These are phyloP conservation scores for Hymenochaete sp. DNA, from an alignment of 1,284 basidiomycete genomes.

Conservation along the genomic window DNA sequence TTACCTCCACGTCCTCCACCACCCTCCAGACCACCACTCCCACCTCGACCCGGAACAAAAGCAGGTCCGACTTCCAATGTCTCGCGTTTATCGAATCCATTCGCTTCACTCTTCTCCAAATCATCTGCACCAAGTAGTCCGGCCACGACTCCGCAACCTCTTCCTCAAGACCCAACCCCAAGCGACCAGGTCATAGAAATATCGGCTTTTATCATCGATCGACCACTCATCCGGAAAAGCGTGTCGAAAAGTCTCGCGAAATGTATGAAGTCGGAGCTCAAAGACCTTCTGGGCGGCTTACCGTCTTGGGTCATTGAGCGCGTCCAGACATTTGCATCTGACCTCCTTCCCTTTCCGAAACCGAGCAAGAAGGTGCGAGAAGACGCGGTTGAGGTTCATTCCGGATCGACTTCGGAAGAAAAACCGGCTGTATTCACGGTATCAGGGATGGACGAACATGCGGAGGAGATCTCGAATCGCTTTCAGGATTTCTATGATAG, in stretches of 20 bases:
- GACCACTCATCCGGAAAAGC: slow-evolving; percentile 44
- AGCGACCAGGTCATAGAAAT: slow-evolving; percentile 40
- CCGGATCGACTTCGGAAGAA: background rate
- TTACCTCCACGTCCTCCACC: slow-evolving; percentile 50
- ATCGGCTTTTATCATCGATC: slow-evolving; percentile 48
- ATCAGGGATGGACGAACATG: slow-evolving; percentile 34
- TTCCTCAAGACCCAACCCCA: slow-evolving; percentile 20
- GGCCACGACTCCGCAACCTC: slow-evolving; percentile 24
- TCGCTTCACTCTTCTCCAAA: slow-evolving; percentile 55
- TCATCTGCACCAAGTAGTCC: slow-evolving; percentile 30
- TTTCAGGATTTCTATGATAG: slow-evolving; percentile 71
- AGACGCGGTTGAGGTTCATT: slow-evolving; percentile 1
- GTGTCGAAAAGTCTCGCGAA: slow-evolving; percentile 52
- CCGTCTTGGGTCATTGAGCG: slow-evolving; percentile 62
- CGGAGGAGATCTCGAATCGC: slow-evolving; percentile 46
- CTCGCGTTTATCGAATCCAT: slow-evolving; percentile 51
- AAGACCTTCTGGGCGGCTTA: slow-evolving; percentile 21
- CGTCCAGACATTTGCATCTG: slow-evolving; percentile 44
- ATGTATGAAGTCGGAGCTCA: slow-evolving; percentile 46
- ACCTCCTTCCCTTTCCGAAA: slow-evolving; percentile 43
- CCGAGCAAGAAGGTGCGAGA: slow-evolving; percentile 17
- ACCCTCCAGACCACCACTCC: slow-evolving; percentile 48
- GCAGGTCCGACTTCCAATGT: slow-evolving; percentile 12
- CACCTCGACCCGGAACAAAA: slow-evolving; percentile 41
- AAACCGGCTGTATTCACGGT: slow-evolving; percentile 21